Evolutionary conservation across 2,329 filamentous ascomycete species (phyloP), one percentile per base, ranked within the genome.

Genomic region (Alternaria viburni): DNA sequence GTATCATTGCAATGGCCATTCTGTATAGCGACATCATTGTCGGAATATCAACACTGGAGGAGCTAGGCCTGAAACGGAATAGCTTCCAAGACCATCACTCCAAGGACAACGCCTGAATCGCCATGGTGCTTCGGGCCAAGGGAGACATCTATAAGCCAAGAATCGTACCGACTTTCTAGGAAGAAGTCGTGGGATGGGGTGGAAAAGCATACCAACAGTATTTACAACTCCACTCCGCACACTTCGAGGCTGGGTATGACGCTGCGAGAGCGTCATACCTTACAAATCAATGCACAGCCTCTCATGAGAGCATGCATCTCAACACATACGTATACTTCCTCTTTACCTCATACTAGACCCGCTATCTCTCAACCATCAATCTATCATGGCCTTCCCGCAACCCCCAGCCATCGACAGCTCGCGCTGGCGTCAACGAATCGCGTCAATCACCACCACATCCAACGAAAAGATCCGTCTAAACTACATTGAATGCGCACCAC

Each of bases 221-320:
- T 41, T 17, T 3, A 41, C 36, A 41, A 17, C 36, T 17, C 36
- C 2, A 41, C 4, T 17, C 8, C 9, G 36, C 9, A 41, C 5
- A 5, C 36, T 17, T 41, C 8, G 15, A 17, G n/a, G n/a, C 36
- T 41, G 15, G n/a, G 8, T 15, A 51, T 58, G 56, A 58, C 56
- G 56, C 56, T 44, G 30, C 17, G 2, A 5, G n/a, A 58, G 46
- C 56, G 46, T 58, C 56, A 58, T 58, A 6, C 11, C 56, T 30
- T 30, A 41, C 28, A 30, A 26, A 51, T 44, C 23, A n/a, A 1
- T 17, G 6, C 5, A 11, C n/a, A n/a, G 8, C 36, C 36, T 41
- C 36, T 11, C 17, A 44, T 21, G 19, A 45, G 17, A 45, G 17
- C 5, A 21, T 21, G 13, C 17, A 4, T 32, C 5, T n/a, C 17